phyloP scores from a whole-genome alignment of 768 basidiomycete genomes.

The Exidia glandulosa region DNA sequence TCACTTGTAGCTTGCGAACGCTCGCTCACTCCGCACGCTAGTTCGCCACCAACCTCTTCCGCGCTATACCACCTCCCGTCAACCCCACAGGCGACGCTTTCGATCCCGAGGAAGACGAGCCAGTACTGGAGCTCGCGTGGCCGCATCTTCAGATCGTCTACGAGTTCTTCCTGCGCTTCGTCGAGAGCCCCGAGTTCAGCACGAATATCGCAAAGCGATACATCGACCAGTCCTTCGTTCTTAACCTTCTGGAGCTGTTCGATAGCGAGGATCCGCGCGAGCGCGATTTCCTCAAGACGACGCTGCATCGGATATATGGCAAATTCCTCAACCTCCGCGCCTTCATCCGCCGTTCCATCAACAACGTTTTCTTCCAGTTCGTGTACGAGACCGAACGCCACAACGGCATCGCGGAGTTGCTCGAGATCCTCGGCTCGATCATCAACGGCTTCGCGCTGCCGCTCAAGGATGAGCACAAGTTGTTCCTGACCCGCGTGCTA shows the following conservation, averaged over 20 bases:
- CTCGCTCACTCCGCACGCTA: constrained; percentile 22
- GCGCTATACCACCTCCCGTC: constrained; percentile 98
- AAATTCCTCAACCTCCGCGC: constrained; percentile 98
- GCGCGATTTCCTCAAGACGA: constrained; percentile 98
- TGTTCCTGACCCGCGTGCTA: constrained; percentile 85
- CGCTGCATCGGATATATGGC: constrained; percentile 96
- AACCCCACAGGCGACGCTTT: constrained; percentile 98
- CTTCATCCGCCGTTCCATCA: constrained; percentile 97
- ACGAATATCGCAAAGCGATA: constrained; percentile 95
- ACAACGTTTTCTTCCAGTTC: constrained; percentile 99
- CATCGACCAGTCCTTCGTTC: constrained; percentile 91
- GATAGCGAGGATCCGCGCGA: constrained; percentile 98
- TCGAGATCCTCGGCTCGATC: constrained; percentile 97
- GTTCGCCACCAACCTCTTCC: constrained; percentile 98
- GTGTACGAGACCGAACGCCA: constrained; percentile 98
- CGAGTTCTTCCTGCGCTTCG: constrained; percentile 98
- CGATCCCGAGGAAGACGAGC: constrained; percentile 99
- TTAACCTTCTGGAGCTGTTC: constrained; percentile 94
- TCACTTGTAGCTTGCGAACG: constrained; percentile 4
- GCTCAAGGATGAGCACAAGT: constrained; percentile 98
- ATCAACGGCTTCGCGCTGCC: constrained; percentile 99
- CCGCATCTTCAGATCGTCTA: constrained; percentile 99
- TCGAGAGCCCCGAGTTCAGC: constrained; percentile 97
- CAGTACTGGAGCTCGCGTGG: constrained; percentile 98
- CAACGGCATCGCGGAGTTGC: constrained; percentile 95